A percentile compares a stretch with the other conserved stretches of the same genome.
Evolutionary conservation across 202 grass and related monocot genomes (phyloP).

Genomic region (Hordeum pubiflorum): DNA sequence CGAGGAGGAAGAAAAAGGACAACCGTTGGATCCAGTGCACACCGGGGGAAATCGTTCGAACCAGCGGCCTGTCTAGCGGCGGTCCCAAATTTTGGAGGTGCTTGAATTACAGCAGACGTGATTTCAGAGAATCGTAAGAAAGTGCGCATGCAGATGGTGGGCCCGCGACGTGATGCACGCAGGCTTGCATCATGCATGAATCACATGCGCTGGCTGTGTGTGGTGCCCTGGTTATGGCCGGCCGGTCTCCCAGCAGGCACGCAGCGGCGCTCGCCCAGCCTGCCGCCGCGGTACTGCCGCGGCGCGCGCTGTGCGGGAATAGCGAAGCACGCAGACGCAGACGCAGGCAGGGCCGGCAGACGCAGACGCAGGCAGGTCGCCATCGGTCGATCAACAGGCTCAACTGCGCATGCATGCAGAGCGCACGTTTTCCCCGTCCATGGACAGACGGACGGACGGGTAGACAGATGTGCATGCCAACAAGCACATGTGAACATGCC

Average conservation of each 20-base stretch:
- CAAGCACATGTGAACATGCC: too few species aligned
- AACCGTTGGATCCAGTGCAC: too few species aligned
- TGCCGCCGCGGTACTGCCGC: not conserved
- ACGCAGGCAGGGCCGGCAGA: not conserved
- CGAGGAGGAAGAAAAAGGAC: too few species aligned
- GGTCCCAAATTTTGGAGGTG: too few species aligned
- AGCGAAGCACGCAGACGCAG: not conserved
- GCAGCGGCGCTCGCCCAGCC: not conserved
- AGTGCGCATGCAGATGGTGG: not conserved
- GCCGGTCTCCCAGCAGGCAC: not conserved
- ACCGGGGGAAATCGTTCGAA: too few species aligned
- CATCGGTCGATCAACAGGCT: not conserved
- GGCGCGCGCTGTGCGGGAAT: not conserved
- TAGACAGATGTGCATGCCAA: not conserved
- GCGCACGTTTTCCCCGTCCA: not conserved
- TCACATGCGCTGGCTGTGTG: not conserved
- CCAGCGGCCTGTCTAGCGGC: too few species aligned
- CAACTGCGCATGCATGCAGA: not conserved
- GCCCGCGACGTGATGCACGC: not conserved
- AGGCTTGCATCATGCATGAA: not conserved
- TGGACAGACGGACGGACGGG: not conserved
- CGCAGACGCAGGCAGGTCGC: not conserved
- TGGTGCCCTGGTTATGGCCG: not conserved
- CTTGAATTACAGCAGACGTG: too few species aligned
- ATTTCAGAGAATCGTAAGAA: not conserved